These are phyloP conservation scores for Ogataea saltuana DNA, from an alignment of 805 yeast genomes.

Conservation along the genomic window DNA sequence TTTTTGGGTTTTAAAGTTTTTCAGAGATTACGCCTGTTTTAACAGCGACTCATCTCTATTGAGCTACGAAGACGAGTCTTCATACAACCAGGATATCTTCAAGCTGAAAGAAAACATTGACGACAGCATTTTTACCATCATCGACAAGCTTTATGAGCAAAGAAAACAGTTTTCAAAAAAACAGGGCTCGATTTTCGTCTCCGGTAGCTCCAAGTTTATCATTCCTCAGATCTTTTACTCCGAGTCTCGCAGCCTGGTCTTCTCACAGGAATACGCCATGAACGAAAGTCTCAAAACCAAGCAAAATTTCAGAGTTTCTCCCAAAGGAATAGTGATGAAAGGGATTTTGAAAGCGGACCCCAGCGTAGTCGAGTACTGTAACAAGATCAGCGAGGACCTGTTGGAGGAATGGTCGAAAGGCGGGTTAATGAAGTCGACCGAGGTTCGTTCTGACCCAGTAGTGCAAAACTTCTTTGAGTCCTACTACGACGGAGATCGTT, in stretches of 20 bases:
- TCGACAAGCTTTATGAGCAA: conserved; percentile 20
- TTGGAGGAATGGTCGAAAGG: conserved; percentile 21
- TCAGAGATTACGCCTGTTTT: conserved; percentile 32
- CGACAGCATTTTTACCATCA: conserved; percentile 7
- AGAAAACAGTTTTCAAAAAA: conserved; percentile 15
- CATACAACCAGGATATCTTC: conserved; percentile 16
- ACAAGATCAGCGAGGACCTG: conserved; percentile 21
- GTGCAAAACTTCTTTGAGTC: conserved; percentile 17
- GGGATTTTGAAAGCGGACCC: conserved; percentile 23
- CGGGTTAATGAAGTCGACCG: conserved; percentile 5
- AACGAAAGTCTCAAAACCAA: conserved; percentile 5
- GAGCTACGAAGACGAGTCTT: conserved; percentile 20
- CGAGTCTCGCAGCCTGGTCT: conserved; percentile 9
- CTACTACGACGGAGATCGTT: conserved; percentile 21
- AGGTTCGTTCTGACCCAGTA: conserved; percentile 3
- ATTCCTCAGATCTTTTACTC: conserved; percentile 22
- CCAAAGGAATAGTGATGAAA: conserved; percentile 17
- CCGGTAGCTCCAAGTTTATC: conserved; percentile 16
- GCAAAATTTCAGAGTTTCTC: conserved; percentile 15
- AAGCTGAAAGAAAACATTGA: conserved; percentile 16
- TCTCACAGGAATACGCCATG: conserved; percentile 16
- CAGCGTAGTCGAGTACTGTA: conserved; percentile 15
- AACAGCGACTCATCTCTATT: conserved; percentile 21
- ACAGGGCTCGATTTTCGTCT: conserved; percentile 14
- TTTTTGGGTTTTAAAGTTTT: conserved; percentile 43